Conservation (phyloP, 2,329 filamentous ascomycete genomes). For the Dactylonectria estremocensis region DNA sequence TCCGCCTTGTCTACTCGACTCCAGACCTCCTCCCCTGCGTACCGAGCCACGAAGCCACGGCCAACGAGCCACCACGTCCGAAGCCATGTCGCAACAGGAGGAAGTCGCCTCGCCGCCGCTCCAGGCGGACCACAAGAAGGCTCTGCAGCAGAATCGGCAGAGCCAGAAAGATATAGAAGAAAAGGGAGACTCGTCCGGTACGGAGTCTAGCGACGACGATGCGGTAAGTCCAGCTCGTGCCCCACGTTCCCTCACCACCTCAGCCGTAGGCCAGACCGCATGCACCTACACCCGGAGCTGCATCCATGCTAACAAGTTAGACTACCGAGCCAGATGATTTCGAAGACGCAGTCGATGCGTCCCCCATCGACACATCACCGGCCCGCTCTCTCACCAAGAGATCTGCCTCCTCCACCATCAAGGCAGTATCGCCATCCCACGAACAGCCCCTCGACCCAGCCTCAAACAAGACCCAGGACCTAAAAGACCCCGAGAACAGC, state of each 20-base stretch:
- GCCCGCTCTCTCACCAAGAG: conserved; percentile 75
- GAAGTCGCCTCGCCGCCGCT: conserved; percentile 47
- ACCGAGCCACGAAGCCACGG: conserved; percentile 24
- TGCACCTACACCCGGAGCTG: conserved; percentile 28
- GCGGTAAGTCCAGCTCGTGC: conserved; percentile 46
- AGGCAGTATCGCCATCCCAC: conserved; percentile 47
- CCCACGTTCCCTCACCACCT: conserved; percentile 28
- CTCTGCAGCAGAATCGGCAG: conserved; percentile 28
- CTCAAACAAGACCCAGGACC: conserved; percentile 31
- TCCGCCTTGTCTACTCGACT: conserved; percentile 31
- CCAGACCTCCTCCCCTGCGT: conserved; percentile 23
- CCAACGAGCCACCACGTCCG: conserved; percentile 27
- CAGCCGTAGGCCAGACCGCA: conserved; percentile 40
- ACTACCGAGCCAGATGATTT: conserved; percentile 66
- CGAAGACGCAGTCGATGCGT: conserved; percentile 83
- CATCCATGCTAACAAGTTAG: conserved; percentile 45
- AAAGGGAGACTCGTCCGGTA: conserved; percentile 50
- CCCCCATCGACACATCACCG: conserved; percentile 73
- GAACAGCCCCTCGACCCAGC: conserved; percentile 27
- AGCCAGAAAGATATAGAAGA: conserved; percentile 41
- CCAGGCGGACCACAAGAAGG: conserved; percentile 27
- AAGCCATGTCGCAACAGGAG: conserved; percentile 54
- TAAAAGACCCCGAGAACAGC: conserved; percentile 25
- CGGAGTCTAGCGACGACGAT: conserved; percentile 50
- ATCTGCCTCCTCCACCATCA: conserved; percentile 54